phyloP scores from a whole-genome alignment of 495 filamentous ascomycete genomes.

The Aspergillus funiculosus region DNA sequence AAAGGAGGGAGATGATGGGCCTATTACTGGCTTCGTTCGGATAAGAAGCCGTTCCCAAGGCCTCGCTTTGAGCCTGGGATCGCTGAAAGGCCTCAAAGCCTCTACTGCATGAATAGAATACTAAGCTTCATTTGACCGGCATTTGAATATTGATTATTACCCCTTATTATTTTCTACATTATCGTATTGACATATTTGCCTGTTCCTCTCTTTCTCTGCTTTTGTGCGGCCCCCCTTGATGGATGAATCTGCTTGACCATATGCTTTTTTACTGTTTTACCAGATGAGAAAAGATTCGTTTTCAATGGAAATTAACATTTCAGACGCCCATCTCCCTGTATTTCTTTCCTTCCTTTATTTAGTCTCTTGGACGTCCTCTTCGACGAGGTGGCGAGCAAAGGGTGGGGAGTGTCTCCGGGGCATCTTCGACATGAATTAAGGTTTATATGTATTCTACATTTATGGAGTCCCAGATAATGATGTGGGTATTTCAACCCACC shows the following conservation, averaged over 20 bases:
- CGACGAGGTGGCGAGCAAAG: too few relatives aligned
- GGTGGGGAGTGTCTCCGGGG: too few relatives aligned
- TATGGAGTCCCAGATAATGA: too few relatives aligned
- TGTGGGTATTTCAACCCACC: too few relatives aligned
- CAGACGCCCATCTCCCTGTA: neutral
- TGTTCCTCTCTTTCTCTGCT: slow-evolving; percentile 22
- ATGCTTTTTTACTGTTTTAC: slow-evolving; percentile 28
- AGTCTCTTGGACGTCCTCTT: too few relatives aligned
- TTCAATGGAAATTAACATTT: slow-evolving; percentile 15
- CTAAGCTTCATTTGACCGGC: slow-evolving; percentile 8
- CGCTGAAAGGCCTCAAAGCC: slow-evolving; percentile 84
- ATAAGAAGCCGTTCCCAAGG: slow-evolving; percentile 98
- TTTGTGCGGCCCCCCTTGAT: slow-evolving; percentile 15
- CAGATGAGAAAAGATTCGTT: slow-evolving; percentile 28
- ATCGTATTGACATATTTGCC: slow-evolving; percentile 14
- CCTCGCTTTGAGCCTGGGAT: slow-evolving; percentile 87
- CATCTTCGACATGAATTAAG: too few relatives aligned
- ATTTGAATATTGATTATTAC: slow-evolving; percentile 24
- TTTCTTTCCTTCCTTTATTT: slow-evolving; percentile 1
- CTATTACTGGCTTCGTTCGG: slow-evolving; percentile 96
- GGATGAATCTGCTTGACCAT: slow-evolving; percentile 33
- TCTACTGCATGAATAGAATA: slow-evolving; percentile 40
- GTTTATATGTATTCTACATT: too few relatives aligned
- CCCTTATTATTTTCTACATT: slow-evolving; percentile 15
- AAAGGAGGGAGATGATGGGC: slow-evolving; percentile 91